Percentiles rank a stretch among this genome's conserved stretches.
These are phyloP conservation scores for Cladophialophora psammophila DNA, from an alignment of 2,329 filamentous ascomycete species.

Conservation along the genomic window DNA sequence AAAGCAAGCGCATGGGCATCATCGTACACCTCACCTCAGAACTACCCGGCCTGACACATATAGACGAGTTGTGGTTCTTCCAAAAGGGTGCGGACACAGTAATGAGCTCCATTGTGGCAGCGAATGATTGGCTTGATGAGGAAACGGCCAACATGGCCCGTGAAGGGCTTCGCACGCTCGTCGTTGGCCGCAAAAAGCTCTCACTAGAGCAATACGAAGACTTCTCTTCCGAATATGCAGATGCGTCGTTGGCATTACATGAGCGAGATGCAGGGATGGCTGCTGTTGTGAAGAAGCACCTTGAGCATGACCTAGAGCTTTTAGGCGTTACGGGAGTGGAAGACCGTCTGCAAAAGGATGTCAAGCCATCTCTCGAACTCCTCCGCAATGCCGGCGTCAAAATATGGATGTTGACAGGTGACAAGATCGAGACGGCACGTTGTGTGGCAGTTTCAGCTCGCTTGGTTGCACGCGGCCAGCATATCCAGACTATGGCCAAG, in stretches of 20 bases:
- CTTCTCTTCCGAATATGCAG: conserved; percentile 76
- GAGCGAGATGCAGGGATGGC: conserved; percentile 84
- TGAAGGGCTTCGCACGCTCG: conserved; percentile 90
- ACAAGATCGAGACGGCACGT: conserved; percentile 96
- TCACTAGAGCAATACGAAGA: conserved; percentile 80
- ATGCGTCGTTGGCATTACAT: conserved; percentile 80
- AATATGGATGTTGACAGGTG: conserved; percentile 99
- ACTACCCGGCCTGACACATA: conserved; percentile 51
- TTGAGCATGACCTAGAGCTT: conserved; percentile 89
- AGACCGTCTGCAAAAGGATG: conserved; percentile 93
- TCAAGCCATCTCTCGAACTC: conserved; percentile 93
- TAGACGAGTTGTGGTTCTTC: conserved; percentile 94
- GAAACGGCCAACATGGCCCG: conserved; percentile 99
- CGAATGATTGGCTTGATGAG: conserved; percentile 98
- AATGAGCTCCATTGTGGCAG: conserved; percentile 92
- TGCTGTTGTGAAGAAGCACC: conserved; percentile 76
- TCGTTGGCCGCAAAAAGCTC: conserved; percentile 90
- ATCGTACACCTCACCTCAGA: conserved; percentile 81
- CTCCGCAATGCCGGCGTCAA: conserved; percentile 97
- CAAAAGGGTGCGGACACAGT: conserved; percentile 98
- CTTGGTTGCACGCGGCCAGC: conserved; percentile 89
- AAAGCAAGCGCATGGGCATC: conserved; percentile 98
- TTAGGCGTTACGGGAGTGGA: conserved; percentile 98
- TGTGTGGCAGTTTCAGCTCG: conserved; percentile 96
- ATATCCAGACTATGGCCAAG: conserved; percentile 91